These are phyloP conservation scores for Trypanosoma rangeli DNA, from an alignment of 208 protist genomes.

Conservation along the genomic window DNA sequence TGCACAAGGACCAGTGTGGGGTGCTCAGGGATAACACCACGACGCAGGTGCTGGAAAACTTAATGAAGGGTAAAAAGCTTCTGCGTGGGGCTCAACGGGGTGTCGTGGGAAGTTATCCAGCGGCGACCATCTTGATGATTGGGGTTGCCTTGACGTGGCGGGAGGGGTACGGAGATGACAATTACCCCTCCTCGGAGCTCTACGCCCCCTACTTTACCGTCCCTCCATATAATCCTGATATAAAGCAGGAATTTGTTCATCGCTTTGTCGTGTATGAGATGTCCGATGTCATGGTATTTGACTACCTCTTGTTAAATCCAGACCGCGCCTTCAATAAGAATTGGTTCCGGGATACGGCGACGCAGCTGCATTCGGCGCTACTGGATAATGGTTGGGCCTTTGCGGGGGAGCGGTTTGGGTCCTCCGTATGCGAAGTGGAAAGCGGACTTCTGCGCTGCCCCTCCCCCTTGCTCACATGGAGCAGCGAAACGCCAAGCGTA, in stretches of 20 bases:
- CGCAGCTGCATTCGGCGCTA: neutral
- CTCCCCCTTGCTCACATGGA: neutral
- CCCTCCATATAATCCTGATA: neutral
- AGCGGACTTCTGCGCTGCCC: neutral
- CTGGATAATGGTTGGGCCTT: slow-evolving; percentile 19
- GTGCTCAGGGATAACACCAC: neutral
- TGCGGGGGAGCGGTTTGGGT: slow-evolving; percentile 8
- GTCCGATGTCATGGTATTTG: slow-evolving; percentile 15
- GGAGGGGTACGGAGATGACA: neutral
- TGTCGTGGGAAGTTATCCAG: neutral
- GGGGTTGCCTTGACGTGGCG: slow-evolving; percentile 3
- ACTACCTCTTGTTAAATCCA: slow-evolving; percentile 9
- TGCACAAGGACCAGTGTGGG: slow-evolving; percentile 5
- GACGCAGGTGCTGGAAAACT: neutral
- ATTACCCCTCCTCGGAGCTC: neutral
- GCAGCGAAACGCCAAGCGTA: neutral
- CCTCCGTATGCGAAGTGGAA: slow-evolving; percentile 6
- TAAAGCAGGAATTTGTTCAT: neutral
- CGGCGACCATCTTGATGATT: slow-evolving; percentile 3
- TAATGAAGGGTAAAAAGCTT: neutral
- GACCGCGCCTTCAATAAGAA: slow-evolving; percentile 9
- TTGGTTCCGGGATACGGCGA: slow-evolving; percentile 14
- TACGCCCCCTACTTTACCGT: slow-evolving; percentile 12
- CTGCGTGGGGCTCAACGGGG: neutral
- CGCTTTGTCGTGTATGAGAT: slow-evolving; percentile 4